phyloP scores from a whole-genome alignment of 2,329 filamentous ascomycete genomes.

The Colletotrichum truncatum region DNA sequence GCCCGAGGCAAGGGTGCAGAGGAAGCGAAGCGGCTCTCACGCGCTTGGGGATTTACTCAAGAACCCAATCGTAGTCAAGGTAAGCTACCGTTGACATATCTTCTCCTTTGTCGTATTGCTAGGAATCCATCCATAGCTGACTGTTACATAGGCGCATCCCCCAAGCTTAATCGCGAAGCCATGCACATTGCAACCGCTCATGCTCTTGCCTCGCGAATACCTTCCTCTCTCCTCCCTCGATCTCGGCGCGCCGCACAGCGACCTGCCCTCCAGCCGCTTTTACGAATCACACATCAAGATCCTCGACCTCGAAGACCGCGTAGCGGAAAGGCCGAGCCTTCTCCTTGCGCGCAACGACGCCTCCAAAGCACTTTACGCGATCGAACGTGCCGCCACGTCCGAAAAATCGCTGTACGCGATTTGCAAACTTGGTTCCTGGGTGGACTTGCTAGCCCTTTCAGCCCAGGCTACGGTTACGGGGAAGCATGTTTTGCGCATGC shows the following conservation, averaged over 20 bases:
- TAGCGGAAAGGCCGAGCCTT: constrained; percentile 62
- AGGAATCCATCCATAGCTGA: constrained; percentile 27
- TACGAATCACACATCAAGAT: constrained; percentile 71
- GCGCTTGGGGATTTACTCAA: constrained; percentile 63
- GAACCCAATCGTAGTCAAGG: constrained; percentile 62
- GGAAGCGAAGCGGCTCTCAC: constrained; percentile 45
- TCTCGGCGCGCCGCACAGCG: constrained; percentile 57
- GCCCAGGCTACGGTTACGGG: constrained; percentile 58
- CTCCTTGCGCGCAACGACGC: constrained; percentile 70
- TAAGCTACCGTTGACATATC: constrained; percentile 36
- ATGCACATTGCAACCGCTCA: constrained; percentile 65
- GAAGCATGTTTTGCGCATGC: constrained; percentile 39
- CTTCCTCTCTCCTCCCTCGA: constrained; percentile 71
- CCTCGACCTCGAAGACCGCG: constrained; percentile 70
- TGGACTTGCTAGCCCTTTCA: constrained; percentile 65
- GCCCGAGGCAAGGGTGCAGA: constrained; percentile 42
- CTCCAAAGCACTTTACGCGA: constrained; percentile 63
- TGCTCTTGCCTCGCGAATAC: constrained; percentile 69
- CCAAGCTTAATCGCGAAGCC: constrained; percentile 61
- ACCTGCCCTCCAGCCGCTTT: constrained; percentile 61
- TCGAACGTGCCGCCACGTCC: constrained; percentile 68
- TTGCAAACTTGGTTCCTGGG: constrained; percentile 74
- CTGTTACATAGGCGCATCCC: constrained; percentile 60
- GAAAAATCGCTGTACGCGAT: constrained; percentile 67
- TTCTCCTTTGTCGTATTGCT: background rate